Evolutionary conservation across 2,329 filamentous ascomycete genomes (phyloP), one percentile per base, ranked within the genome.

Genomic region (Phialocephala subalpina): DNA sequence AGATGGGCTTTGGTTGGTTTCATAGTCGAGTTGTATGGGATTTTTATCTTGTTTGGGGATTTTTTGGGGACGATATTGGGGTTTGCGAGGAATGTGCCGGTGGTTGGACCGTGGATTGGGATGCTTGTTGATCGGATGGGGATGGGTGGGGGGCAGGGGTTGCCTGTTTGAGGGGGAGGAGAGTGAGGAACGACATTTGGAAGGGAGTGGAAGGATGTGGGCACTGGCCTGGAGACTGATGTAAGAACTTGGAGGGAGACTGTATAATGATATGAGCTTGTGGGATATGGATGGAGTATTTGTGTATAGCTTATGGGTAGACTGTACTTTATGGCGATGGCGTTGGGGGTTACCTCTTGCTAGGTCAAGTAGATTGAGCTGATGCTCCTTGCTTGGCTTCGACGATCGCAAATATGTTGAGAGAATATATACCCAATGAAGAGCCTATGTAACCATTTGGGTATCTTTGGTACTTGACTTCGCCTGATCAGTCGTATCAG

Each of bases 1-100:
- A 88, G 92, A 67, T 99, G 96, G 94, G 92, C 96, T 0, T 85
- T 99, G 63, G 87, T 96, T 69, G 96, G 96, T 33, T 99, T 99
- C 81, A 75, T 91, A 65, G 87, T 98, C 73, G 96, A 99, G 80
- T 80, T 95, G 3, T 98, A 98, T 80, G 96, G 96, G 35, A 95
- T 99, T 71, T 86, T 97, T 72, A 87, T 97, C 60, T 82, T 99
- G 40, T 99, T 99, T 81, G 96, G 96, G 40, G 96, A 99, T 80
- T 98, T 98, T 81, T 86, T 98, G 66, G 92, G 94, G 58, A 98
- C 95, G 22, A 94, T 98, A 70, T 92, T 92, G 0, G 88, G 92
- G 18, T 97, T 98, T 76, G 92, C 93, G 45, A 89, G 92, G 64
- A 93, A 92, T 67, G 81, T 97, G 12, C 95, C 96, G 0, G 85